These are phyloP conservation scores for Rhodotorula kratochvilovae DNA, from an alignment of 768 basidiomycete genomes.

Conservation along the genomic window DNA sequence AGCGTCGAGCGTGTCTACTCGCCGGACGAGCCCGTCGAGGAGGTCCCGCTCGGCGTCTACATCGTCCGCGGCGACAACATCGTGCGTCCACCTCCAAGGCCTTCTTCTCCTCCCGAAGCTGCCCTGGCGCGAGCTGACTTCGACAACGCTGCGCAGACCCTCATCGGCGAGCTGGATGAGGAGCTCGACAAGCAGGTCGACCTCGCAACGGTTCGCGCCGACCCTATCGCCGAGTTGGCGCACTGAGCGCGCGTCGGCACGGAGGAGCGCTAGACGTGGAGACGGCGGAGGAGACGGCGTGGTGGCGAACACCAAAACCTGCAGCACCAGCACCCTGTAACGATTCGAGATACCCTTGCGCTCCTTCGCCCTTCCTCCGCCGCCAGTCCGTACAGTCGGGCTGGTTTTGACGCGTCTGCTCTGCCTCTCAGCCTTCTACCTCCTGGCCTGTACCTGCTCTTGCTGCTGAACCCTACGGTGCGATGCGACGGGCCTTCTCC, in stretches of 20 bases:
- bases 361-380: not conserved
- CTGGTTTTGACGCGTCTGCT: no score
- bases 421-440: no score
- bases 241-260: conserved; percentile 12
- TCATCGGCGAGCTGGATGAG: conserved; percentile 51
- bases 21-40: conserved; percentile 84
- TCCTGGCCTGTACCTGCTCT: no score
- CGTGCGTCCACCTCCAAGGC: conserved; percentile 58
- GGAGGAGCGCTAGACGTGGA: no score
- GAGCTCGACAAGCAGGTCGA: conserved; percentile 83
- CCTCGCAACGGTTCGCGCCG: conserved; percentile 73
- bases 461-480: no score
- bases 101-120: not conserved
- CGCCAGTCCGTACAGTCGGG: no score
- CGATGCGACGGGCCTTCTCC: no score
- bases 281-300: no score
- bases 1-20: conserved; percentile 90
- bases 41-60: conserved; percentile 88
- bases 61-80: conserved; percentile 96
- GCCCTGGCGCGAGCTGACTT: not conserved
- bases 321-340: no score
- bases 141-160: conserved; percentile 42
- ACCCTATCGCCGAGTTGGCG: conserved; percentile 59
- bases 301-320: not conserved
- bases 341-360: not conserved